Evolutionary conservation across 306 rosid species (phyloP).

Genomic region (Castanospermum australe): DNA sequence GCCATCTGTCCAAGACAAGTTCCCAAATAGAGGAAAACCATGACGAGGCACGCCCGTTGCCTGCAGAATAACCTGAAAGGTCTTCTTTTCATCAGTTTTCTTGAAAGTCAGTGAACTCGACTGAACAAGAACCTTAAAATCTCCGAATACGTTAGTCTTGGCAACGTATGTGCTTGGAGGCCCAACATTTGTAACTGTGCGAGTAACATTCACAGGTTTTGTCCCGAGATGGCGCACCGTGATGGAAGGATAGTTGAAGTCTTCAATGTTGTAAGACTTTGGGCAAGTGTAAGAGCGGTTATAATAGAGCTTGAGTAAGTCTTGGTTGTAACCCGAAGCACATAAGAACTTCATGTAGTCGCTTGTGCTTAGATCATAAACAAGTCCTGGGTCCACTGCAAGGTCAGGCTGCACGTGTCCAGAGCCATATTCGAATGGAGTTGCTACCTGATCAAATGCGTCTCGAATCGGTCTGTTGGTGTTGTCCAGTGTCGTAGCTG

Average conservation of each 20-base stretch:
- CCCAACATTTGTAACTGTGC: slow-evolving; percentile 64
- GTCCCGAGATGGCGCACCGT: slow-evolving; percentile 34
- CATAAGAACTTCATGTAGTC: slow-evolving; percentile 74
- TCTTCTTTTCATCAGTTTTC: slow-evolving; percentile 50
- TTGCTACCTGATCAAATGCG: slow-evolving; percentile 33
- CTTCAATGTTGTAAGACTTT: slow-evolving; percentile 29
- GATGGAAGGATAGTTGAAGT: slow-evolving; percentile 70
- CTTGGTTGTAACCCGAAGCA: slow-evolving; percentile 40
- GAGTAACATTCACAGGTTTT: slow-evolving; percentile 30
- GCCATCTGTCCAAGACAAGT: slow-evolving; percentile 47
- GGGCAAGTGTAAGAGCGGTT: slow-evolving; percentile 33
- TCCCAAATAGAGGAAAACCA: slow-evolving; percentile 35
- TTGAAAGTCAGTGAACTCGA: slow-evolving; percentile 46
- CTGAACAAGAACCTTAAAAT: slow-evolving; percentile 35
- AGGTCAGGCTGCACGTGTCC: slow-evolving; percentile 62
- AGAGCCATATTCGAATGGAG: slow-evolving; percentile 57
- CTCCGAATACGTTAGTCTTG: slow-evolving; percentile 23
- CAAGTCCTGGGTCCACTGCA: slow-evolving; percentile 65
- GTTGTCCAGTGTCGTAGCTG: slow-evolving; percentile 51
- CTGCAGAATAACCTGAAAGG: slow-evolving; percentile 39
- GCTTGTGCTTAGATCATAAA: slow-evolving; percentile 39
- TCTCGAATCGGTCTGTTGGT: slow-evolving; percentile 30
- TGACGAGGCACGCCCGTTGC: neutral
- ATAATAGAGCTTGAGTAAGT: slow-evolving; percentile 4
- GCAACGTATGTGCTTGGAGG: slow-evolving; percentile 49